Evolutionary conservation across 768 basidiomycete genomes (phyloP).

Genomic region (Lentinus brumalis): DNA sequence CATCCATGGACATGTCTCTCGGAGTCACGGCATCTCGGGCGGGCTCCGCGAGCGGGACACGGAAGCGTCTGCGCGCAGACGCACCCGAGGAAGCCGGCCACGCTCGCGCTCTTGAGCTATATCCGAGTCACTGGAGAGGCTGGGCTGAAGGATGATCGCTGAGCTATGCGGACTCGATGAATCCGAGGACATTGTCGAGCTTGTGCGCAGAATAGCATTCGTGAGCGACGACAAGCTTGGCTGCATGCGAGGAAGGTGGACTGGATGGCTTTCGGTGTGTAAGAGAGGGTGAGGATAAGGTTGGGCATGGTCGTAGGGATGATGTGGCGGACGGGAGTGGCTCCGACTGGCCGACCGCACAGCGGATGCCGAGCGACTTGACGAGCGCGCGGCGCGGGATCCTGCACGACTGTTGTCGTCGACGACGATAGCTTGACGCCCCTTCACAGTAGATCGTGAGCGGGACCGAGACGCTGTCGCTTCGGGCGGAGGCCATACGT

Average conservation of each 20-base stretch:
- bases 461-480: slow-evolving; percentile 19
- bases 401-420: slow-evolving; percentile 39
- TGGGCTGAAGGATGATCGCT: slow-evolving; percentile 15
- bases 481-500: slow-evolving; percentile 31
- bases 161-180: slow-evolving; percentile 15
- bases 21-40: slow-evolving; percentile 51
- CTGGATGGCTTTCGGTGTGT: slow-evolving; percentile 9
- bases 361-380: slow-evolving; percentile 42
- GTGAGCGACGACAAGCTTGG: slow-evolving; percentile 27
- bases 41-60: slow-evolving; percentile 51
- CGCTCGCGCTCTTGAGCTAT: slow-evolving; percentile 18
- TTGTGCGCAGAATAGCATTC: slow-evolving; percentile 28
- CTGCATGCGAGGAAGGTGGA: slow-evolving; percentile 16
- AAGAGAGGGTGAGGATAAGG: slow-evolving; percentile 20
- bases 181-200: slow-evolving; percentile 24
- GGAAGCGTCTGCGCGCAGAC: slow-evolving; percentile 16
- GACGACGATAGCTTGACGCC: not conserved
- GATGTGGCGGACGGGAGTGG: slow-evolving; percentile 37
- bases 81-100: slow-evolving; percentile 16
- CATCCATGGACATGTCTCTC: slow-evolving; percentile 19
- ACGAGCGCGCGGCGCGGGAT: slow-evolving; percentile 49
- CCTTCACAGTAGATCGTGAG: slow-evolving; percentile 7
- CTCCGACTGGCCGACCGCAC: slow-evolving; percentile 43
- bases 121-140: slow-evolving; percentile 9
- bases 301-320: slow-evolving; percentile 30